Evolutionary conservation across 352 stramenopile genomes (phyloP).

Genomic region (Phytophthora hybrid): DNA sequence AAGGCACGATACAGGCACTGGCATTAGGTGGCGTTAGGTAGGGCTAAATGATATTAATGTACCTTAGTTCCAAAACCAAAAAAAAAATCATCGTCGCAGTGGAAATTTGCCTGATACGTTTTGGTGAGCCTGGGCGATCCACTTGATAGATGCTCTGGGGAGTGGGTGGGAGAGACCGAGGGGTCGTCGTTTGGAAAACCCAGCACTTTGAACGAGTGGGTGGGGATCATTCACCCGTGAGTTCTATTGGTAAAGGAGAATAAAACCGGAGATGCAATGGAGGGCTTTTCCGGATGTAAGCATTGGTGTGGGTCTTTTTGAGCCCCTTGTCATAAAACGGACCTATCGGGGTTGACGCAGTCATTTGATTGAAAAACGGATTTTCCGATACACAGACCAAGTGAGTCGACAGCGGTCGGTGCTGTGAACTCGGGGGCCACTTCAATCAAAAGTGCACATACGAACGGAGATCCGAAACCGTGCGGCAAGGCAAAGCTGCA

Average conservation of each 20-base stretch:
- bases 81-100: constrained; percentile 21
- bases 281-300: background rate
- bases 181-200: constrained; percentile 21
- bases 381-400: constrained; percentile 39
- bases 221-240: background rate
- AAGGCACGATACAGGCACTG: too few species aligned
- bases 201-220: background rate
- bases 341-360: background rate
- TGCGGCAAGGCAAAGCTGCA: constrained; percentile 3
- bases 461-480: constrained; percentile 11
- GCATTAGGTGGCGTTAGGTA: too few species aligned
- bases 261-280: background rate
- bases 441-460: constrained; percentile 42
- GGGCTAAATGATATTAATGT: too few species aligned
- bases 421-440: constrained; percentile 6
- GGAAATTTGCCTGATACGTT: constrained; percentile 45
- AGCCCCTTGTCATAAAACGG: constrained; percentile 13
- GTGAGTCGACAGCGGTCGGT: constrained; percentile 10
- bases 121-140: constrained; percentile 18
- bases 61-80: too few species aligned
- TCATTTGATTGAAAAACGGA: constrained; percentile 44
- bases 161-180: constrained; percentile 21
- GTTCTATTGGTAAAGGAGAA: background rate
- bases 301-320: background rate
- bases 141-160: constrained; percentile 31